Evolutionary conservation across 1,284 basidiomycete species (phyloP), one percentile per base, ranked within the genome.

Genomic region (Fomes fomentarius): DNA sequence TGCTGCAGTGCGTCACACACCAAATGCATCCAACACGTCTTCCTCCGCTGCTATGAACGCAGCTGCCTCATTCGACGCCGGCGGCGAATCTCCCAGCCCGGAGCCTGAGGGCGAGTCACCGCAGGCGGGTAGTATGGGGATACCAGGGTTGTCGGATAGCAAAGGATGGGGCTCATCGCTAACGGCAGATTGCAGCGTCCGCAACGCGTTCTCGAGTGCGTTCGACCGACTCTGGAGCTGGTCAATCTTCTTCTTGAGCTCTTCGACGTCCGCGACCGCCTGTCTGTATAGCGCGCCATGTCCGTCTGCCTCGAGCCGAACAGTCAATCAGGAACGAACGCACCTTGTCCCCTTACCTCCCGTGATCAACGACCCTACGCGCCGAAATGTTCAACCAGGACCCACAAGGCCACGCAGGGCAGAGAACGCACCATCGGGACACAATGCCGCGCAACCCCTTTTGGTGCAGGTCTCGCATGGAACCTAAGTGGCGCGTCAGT

Each of bases 381-480:
- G 45, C 21, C 21, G 8, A 4, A 39, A 19, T 30, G 30, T 42
- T 40, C 17, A 15, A 12, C 6, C 25, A 8, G 21, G 40, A 31
- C 41, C 31, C 28, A 43, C 15, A 30, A 41, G 22, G 17, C n/a
- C 38, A 25, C 37, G 52, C 28, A 22, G 12, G 15, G 0, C 10
- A 19, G 4, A 15, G 17, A 60, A 24, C 72, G 33, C 60, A 84
- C 87, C 87, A 57, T 85, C 82, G 24, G 87, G 87, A 69, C 87
- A 90, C 54, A 89, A 85, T 24, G 79, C 72, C 38, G 80, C 83
- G 61, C 86, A 89, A 45, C 87, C 87, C 61, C 87, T 75, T 57
- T 83, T 83, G 34, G 79, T 78, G 66, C 87, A 89, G 62, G 82
- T 89, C 69, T 84, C 83, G 69, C 87, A 89, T 19, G 87, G 87